Conservation (phyloP, 2,329 filamentous ascomycete genomes). For the Furcasterigmium furcatum region DNA sequence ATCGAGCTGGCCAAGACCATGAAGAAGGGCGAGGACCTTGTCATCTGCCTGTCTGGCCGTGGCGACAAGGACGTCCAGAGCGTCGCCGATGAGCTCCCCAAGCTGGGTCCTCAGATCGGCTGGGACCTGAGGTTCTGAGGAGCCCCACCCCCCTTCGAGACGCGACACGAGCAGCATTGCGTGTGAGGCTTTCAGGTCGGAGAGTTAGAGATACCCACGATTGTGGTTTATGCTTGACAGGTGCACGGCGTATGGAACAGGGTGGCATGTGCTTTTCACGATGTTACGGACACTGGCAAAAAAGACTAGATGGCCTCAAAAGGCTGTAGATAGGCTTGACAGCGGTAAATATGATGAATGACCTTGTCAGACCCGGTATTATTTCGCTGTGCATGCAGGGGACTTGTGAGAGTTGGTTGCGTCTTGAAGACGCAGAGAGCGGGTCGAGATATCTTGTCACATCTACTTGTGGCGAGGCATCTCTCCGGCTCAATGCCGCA, state of each 20-base stretch:
- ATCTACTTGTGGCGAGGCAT: too few species aligned
- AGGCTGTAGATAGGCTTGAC: too few species aligned
- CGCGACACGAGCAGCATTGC: conserved; percentile 2
- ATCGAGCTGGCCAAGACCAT: conserved; percentile 90
- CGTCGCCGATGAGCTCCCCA: conserved; percentile 90
- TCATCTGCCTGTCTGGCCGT: conserved; percentile 88
- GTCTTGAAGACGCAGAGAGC: too few species aligned
- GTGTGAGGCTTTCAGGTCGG: neutral
- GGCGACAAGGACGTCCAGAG: conserved; percentile 99
- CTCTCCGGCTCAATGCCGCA: too few species aligned
- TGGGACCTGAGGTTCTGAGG: conserved; percentile 63
- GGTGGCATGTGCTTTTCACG: conserved; percentile 2
- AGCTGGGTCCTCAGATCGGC: conserved; percentile 82
- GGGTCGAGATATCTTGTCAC: too few species aligned
- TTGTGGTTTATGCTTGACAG: too few species aligned
- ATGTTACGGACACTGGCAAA: conserved; percentile 3
- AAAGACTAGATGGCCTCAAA: too few species aligned
- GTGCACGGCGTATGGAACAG: neutral
- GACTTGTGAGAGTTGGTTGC: too few species aligned
- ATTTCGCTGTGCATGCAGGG: too few species aligned
- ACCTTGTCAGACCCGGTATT: too few species aligned
- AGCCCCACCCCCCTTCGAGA: neutral
- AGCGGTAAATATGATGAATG: conserved; percentile 11
- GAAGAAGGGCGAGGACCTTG: conserved; percentile 82
- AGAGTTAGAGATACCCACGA: too few species aligned